Percentiles rank a stretch among this genome's conserved stretches.
These are phyloP conservation scores for Cystoisospora suis DNA, from an alignment of 169 alveolate genomes.

Conservation along the genomic window DNA sequence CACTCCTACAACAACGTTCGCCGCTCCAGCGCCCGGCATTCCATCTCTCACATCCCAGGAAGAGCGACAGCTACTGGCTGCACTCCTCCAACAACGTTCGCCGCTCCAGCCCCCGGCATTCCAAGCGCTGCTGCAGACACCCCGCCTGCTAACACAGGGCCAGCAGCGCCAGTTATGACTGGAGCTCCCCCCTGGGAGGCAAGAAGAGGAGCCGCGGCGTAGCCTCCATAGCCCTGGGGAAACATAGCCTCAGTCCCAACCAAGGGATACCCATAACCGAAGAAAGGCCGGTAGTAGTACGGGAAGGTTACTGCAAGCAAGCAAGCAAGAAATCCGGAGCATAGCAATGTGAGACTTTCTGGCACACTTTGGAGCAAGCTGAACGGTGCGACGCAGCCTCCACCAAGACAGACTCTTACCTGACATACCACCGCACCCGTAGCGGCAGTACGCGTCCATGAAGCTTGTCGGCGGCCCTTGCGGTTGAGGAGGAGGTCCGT, in stretches of 20 bases:
- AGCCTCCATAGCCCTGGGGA: slow-evolving; percentile 74
- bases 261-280: slow-evolving; percentile 73
- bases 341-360: too few relatives aligned
- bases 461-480: slow-evolving; percentile 40
- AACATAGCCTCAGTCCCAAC: slow-evolving; percentile 74
- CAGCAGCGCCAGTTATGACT: slow-evolving; percentile 1
- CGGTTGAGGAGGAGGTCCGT: slow-evolving; percentile 13
- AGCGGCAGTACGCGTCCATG: slow-evolving; percentile 59
- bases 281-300: slow-evolving; percentile 74
- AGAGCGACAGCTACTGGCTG: slow-evolving; percentile 19
- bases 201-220: slow-evolving; percentile 48
- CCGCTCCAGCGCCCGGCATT: slow-evolving; percentile 12
- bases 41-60: neutral
- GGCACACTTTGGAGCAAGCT: too few relatives aligned
- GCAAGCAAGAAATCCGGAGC: too few relatives aligned
- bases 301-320: slow-evolving; percentile 73
- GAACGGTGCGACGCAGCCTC: too few relatives aligned
- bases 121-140: slow-evolving; percentile 14
- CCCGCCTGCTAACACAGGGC: slow-evolving; percentile 51
- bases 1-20: slow-evolving; percentile 1
- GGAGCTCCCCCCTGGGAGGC: slow-evolving; percentile 48
- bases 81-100: slow-evolving; percentile 9
- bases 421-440: slow-evolving; percentile 62
- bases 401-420: too few relatives aligned
- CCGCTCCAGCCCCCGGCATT: slow-evolving; percentile 9